Evolutionary conservation across 2,329 filamentous ascomycete genomes (phyloP).

Genomic region (Leptographium flavum): DNA sequence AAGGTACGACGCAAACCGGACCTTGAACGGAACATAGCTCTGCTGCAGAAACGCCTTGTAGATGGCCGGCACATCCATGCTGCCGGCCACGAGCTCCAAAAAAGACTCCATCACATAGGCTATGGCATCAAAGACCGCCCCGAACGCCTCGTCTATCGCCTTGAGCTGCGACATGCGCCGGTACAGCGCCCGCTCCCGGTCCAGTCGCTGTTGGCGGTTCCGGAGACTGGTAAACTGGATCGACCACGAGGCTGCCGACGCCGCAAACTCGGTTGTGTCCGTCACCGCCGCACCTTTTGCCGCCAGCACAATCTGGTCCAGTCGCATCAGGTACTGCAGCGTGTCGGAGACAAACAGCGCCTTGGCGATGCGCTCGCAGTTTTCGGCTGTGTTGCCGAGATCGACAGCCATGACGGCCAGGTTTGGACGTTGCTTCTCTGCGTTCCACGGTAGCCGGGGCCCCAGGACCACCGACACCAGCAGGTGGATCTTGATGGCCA

Average conservation of each 20-base stretch:
- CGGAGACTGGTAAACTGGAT: background rate
- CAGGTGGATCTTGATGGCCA: slow-evolving; percentile 8
- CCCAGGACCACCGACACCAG: slow-evolving; percentile 6
- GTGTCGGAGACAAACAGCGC: slow-evolving; percentile 7
- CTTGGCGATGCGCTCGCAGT: background rate
- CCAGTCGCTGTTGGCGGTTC: background rate
- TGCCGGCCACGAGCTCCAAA: slow-evolving; percentile 1
- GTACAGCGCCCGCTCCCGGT: slow-evolving; percentile 4
- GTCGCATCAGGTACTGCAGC: slow-evolving; percentile 5
- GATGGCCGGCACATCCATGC: background rate
- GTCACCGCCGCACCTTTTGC: background rate
- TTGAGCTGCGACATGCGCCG: slow-evolving; percentile 9
- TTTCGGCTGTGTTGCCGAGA: background rate
- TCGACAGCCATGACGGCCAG: background rate
- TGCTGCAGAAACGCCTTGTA: slow-evolving; percentile 5
- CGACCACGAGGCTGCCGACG: background rate
- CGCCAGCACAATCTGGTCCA: slow-evolving; percentile 1
- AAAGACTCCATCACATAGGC: slow-evolving; percentile 6
- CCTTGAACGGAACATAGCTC: slow-evolving; percentile 2
- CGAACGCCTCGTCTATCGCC: slow-evolving; percentile 4
- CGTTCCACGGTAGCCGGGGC: background rate
- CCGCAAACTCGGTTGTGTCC: background rate
- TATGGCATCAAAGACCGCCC: background rate
- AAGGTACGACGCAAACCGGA: slow-evolving; percentile 6
- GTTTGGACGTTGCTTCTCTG: background rate